Evolutionary conservation across 2,329 filamentous ascomycete genomes (phyloP), one percentile per base, ranked within the genome.

Genomic region (Thielaviopsis cerberus): DNA sequence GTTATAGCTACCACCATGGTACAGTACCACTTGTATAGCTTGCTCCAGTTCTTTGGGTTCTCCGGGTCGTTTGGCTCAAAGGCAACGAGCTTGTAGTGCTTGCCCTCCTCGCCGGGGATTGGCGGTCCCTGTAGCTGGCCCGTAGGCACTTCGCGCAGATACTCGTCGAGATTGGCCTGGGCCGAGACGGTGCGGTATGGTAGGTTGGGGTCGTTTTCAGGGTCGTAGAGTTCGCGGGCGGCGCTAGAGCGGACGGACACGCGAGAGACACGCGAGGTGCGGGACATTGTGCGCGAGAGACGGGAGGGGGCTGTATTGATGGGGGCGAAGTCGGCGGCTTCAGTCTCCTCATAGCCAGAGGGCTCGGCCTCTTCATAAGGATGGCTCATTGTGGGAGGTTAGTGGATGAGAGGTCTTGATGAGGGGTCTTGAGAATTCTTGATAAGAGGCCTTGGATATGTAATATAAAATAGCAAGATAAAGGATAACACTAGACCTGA

Each of bases 1-100:
- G 83, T 86, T 23, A 79, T 62, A 1, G 88, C 85, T 0, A 94
- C 87, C 17, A 88, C 81, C 83, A 94, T 88, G 24, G 88, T 95
- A 66, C 80, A 83, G 65, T 83, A 87, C 86, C 87, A 91, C 70
- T 90, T 92, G 68, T 74, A 84, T 1, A 71, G 73, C 68, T 88
- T 88, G 59, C 77, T 80, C 86, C 86, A 92, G 69, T 91, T 92
- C 75, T 91, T 91, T 0, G 88, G 87, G 65, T 91, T 91, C 62
- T 83, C 85, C 0, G 80, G 78, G 67, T 92, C 87, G 60, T 81
- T 72, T 2, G 82, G 76, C 3, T 75, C 78, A 66, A 92, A 94
- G 0, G 73, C 73, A 53, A 83, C 78, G 3, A 85, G 80, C 63
- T 72, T 71, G 67, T 77, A 77, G 13, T 65, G 66, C n/a, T 55